phyloP scores from a whole-genome alignment of 306 rosid genomes.

The Morella rubra region DNA sequence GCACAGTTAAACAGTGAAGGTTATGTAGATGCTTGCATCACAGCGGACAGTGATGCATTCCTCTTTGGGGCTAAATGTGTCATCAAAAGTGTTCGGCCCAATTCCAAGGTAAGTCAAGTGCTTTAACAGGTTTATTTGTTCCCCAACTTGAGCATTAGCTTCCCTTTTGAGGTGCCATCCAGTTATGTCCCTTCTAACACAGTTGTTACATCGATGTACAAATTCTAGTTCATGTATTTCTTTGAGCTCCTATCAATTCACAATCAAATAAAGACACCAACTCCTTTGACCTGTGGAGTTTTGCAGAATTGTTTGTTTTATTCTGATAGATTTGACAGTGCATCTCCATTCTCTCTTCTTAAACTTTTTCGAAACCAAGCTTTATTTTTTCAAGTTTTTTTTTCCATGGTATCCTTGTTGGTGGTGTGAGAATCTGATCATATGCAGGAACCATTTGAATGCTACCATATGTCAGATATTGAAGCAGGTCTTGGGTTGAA shows the following conservation, averaged over 20 bases:
- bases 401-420: background rate
- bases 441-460: slow-evolving; percentile 88
- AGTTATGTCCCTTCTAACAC: background rate
- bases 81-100: slow-evolving; percentile 61
- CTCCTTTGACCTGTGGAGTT: background rate
- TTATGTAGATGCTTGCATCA: slow-evolving; percentile 84
- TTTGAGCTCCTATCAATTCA: background rate
- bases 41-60: slow-evolving; percentile 87
- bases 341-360: background rate
- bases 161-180: background rate
- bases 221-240: background rate
- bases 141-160: background rate
- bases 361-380: background rate
- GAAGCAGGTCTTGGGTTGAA: slow-evolving; percentile 88
- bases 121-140: slow-evolving; percentile 3
- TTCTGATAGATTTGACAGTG: background rate
- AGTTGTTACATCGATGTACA: slow-evolving; percentile 5
- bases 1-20: slow-evolving; percentile 78
- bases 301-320: background rate
- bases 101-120: slow-evolving; percentile 57
- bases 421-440: slow-evolving; percentile 34
- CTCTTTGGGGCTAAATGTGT: slow-evolving; percentile 80
- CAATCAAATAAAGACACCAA: background rate
- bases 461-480: slow-evolving; percentile 81
- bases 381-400: background rate